Percentiles rank a stretch among this genome's conserved stretches.
Evolutionary conservation across 2,329 filamentous ascomycete genomes (phyloP).

Genomic region (Dactylellina drechsleri): DNA sequence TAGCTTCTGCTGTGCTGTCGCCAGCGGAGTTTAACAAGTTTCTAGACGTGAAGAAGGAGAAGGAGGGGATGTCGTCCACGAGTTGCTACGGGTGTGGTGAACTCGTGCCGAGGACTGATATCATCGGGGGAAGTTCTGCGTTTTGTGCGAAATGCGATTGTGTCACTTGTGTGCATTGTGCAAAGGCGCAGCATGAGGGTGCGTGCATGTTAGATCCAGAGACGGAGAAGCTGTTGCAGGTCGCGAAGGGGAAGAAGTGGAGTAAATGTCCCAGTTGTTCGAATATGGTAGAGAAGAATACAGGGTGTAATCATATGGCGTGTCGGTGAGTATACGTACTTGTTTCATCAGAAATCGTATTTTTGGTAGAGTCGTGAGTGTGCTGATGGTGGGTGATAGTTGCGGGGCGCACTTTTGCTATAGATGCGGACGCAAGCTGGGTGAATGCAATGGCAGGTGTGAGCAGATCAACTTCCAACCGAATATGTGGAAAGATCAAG

Average conservation of each 20-base stretch:
- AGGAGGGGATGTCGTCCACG: constrained; percentile 40
- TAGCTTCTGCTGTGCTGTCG: constrained; percentile 22
- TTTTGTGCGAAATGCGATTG: constrained; percentile 38
- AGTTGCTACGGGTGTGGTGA: constrained; percentile 28
- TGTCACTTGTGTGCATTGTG: constrained; percentile 49
- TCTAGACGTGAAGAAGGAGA: constrained; percentile 37
- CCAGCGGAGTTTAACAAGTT: constrained; percentile 32
- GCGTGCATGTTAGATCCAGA: constrained; percentile 47
- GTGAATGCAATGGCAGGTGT: constrained; percentile 19
- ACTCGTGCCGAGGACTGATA: constrained; percentile 16
- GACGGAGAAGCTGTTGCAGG: constrained; percentile 42
- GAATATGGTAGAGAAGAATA: constrained; percentile 53
- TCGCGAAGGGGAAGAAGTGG: constrained; percentile 53
- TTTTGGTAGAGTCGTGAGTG: neutral
- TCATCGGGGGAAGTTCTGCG: constrained; percentile 31
- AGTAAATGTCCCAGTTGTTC: constrained; percentile 50
- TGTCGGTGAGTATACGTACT: constrained; percentile 29
- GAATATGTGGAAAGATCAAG: constrained; percentile 41
- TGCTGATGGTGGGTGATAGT: constrained; percentile 5
- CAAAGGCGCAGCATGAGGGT: constrained; percentile 49
- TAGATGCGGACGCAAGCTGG: constrained; percentile 41
- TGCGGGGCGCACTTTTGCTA: constrained; percentile 51
- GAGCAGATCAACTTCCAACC: constrained; percentile 46
- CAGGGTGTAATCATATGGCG: constrained; percentile 49
- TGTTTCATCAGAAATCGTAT: too few relatives aligned